phyloP scores from a whole-genome alignment of 768 basidiomycete genomes.

The Termitomyces sp. region DNA sequence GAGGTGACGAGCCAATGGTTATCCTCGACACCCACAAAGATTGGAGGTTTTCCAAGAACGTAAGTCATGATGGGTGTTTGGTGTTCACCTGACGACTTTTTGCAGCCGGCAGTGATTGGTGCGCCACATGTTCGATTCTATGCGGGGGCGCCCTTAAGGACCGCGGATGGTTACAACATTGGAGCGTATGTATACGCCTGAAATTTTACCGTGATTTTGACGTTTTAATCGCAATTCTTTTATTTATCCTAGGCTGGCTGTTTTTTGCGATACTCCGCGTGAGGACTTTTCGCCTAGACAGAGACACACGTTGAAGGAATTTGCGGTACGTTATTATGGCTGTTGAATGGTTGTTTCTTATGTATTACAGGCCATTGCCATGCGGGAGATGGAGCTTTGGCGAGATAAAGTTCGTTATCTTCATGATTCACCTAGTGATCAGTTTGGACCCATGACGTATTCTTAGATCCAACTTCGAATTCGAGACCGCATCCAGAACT shows the following conservation, averaged over 20 bases:
- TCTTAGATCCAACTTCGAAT: slow-evolving; percentile 82
- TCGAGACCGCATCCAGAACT: slow-evolving; percentile 87
- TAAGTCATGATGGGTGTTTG: slow-evolving; percentile 28
- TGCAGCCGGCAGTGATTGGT: slow-evolving; percentile 68
- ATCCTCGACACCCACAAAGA: slow-evolving; percentile 75
- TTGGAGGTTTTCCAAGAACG: slow-evolving; percentile 88
- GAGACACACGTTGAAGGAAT: slow-evolving; percentile 90
- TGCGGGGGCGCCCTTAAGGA: slow-evolving; percentile 87
- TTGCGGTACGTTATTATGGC: slow-evolving; percentile 52
- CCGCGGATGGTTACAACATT: slow-evolving; percentile 87
- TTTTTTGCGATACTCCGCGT: slow-evolving; percentile 81
- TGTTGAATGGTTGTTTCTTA: neutral
- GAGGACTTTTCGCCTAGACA: slow-evolving; percentile 86
- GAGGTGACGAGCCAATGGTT: slow-evolving; percentile 85
- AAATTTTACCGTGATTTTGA: neutral
- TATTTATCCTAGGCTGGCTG: slow-evolving; percentile 52
- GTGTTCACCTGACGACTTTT: neutral
- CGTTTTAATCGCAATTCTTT: neutral
- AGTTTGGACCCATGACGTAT: neutral
- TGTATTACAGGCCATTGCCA: slow-evolving; percentile 63
- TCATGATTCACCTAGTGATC: neutral
- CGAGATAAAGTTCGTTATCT: slow-evolving; percentile 67
- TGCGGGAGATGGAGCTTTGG: slow-evolving; percentile 97
- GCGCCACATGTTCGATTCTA: slow-evolving; percentile 79
- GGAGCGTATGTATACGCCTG: slow-evolving; percentile 54